phyloP scores from a whole-genome alignment of 2,329 filamentous ascomycete species.

The Cercospora berteroae region DNA sequence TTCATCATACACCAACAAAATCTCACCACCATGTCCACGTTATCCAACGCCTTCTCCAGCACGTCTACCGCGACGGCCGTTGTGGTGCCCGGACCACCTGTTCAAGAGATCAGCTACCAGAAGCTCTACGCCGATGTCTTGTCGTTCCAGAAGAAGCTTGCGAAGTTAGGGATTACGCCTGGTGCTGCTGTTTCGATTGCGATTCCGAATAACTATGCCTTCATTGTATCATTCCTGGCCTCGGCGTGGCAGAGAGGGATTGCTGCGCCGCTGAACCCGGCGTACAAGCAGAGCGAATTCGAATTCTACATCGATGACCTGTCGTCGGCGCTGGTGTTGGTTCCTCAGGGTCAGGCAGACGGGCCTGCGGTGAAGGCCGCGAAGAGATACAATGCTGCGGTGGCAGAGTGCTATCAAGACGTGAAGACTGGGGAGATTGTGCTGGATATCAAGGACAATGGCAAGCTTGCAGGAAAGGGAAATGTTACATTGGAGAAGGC shows the following conservation, averaged over 20 bases:
- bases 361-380: slow-evolving; percentile 74
- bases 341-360: slow-evolving; percentile 66
- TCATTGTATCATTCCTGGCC: slow-evolving; percentile 84
- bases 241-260: slow-evolving; percentile 79
- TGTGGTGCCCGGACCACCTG: slow-evolving; percentile 67
- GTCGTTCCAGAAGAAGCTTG: slow-evolving; percentile 74
- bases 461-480: slow-evolving; percentile 59
- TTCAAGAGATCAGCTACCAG: slow-evolving; percentile 68
- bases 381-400: slow-evolving; percentile 74
- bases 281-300: slow-evolving; percentile 86
- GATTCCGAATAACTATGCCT: slow-evolving; percentile 80
- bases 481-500: slow-evolving; percentile 53
- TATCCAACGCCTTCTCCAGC: slow-evolving; percentile 57
- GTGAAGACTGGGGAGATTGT: slow-evolving; percentile 59
- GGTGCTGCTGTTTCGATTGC: slow-evolving; percentile 77
- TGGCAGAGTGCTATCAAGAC: slow-evolving; percentile 84
- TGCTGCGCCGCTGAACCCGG: slow-evolving; percentile 81
- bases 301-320: slow-evolving; percentile 91
- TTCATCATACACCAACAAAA: not conserved
- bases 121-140: slow-evolving; percentile 65
- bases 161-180: slow-evolving; percentile 67
- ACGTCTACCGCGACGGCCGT: slow-evolving; percentile 59
- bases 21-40: slow-evolving; percentile 51
- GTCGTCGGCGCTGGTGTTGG: slow-evolving; percentile 72
- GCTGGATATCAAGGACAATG: slow-evolving; percentile 73